Percentiles rank a stretch among this genome's conserved stretches.
Evolutionary conservation across 768 basidiomycete genomes (phyloP).

Genomic region (Lactifluus pinguis): DNA sequence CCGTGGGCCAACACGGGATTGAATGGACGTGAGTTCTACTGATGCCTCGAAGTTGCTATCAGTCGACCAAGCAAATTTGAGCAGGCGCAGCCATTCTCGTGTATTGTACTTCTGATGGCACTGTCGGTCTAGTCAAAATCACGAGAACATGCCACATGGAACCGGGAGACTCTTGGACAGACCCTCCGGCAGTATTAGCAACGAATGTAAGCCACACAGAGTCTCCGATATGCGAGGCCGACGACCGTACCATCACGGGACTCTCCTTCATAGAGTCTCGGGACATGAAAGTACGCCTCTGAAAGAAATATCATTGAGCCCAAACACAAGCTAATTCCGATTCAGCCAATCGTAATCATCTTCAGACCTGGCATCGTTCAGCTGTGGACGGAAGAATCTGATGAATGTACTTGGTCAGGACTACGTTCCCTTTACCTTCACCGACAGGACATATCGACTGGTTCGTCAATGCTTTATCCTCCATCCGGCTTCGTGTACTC

Average conservation of each 20-base stretch:
- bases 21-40: conserved; percentile 34
- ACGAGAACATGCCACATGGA: conserved; percentile 35
- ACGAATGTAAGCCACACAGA: background rate
- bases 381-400: conserved; percentile 40
- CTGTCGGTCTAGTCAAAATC: conserved; percentile 46
- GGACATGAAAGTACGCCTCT: conserved; percentile 3
- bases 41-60: background rate
- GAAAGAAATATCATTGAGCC: background rate
- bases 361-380: conserved; percentile 43
- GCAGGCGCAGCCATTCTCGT: conserved; percentile 52
- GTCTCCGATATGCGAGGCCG: conserved; percentile 23
- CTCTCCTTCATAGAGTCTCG: conserved; percentile 46
- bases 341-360: conserved; percentile 7
- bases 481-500: conserved; percentile 54
- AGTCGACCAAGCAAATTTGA: background rate
- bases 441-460: conserved; percentile 42
- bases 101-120: conserved; percentile 50
- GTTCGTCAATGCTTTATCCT: conserved; percentile 51
- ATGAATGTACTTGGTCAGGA: conserved; percentile 40
- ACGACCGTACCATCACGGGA: conserved; percentile 40
- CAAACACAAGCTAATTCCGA: background rate
- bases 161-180: conserved; percentile 24
- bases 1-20: conserved; percentile 36
- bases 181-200: conserved; percentile 28
- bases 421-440: conserved; percentile 34